phyloP scores from a whole-genome alignment of 2,329 filamentous ascomycete species.

The Lachnellula occidentalis region DNA sequence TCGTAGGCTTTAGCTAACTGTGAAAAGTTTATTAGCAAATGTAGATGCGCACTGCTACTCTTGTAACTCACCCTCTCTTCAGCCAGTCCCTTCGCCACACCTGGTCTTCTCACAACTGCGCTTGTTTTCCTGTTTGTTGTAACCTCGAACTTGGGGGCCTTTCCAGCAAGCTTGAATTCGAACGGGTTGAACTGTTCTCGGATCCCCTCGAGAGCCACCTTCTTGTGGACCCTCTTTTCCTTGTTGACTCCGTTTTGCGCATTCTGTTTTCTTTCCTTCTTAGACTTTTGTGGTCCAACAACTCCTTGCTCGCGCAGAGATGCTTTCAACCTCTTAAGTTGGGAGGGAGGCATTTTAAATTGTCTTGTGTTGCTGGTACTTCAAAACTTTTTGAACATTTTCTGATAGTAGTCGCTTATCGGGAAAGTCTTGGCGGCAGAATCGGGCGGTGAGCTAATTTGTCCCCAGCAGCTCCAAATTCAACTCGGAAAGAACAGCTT shows the following conservation, averaged over 20 bases:
- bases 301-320: slow-evolving; percentile 87
- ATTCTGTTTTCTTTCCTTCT: slow-evolving; percentile 81
- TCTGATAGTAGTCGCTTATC: slow-evolving; percentile 21
- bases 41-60: not conserved
- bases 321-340: slow-evolving; percentile 91
- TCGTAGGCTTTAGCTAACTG: slow-evolving; percentile 16
- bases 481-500: too few relatives aligned
- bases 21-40: slow-evolving; percentile 12
- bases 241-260: slow-evolving; percentile 59
- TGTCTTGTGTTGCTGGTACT: slow-evolving; percentile 18
- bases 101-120: slow-evolving; percentile 66
- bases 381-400: slow-evolving; percentile 12
- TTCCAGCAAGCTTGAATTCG: slow-evolving; percentile 76
- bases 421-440: slow-evolving; percentile 7
- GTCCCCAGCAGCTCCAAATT: not conserved
- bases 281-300: slow-evolving; percentile 85
- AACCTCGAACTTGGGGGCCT: slow-evolving; percentile 79
- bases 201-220: slow-evolving; percentile 75
- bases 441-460: slow-evolving; percentile 6
- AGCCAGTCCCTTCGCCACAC: slow-evolving; percentile 75
- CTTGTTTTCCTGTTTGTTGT: slow-evolving; percentile 60
- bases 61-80: slow-evolving; percentile 64
- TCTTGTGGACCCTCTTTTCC: slow-evolving; percentile 71
- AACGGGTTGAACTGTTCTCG: slow-evolving; percentile 98
- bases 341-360: slow-evolving; percentile 77